Percentiles rank a stretch among this genome's conserved stretches.
Conservation (phyloP, 2,329 filamentous ascomycete species). For the Penicillium sp. region DNA sequence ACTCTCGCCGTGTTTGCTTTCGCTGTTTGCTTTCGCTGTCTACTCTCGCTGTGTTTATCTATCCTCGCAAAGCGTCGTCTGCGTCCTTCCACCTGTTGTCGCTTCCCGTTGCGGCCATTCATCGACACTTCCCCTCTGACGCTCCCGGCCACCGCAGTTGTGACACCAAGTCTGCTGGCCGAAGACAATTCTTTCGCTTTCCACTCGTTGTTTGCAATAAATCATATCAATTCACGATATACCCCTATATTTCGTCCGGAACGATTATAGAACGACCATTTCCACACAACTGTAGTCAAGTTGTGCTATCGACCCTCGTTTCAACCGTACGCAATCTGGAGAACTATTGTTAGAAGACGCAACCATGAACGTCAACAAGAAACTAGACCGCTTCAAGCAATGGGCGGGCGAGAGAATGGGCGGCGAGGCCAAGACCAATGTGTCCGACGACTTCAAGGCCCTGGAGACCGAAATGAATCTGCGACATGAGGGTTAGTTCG, state of each 20-base stretch:
- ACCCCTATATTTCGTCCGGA: not conserved
- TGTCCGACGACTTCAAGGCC: constrained; percentile 86
- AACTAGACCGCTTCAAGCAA: constrained; percentile 93
- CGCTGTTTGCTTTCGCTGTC: too few relatives aligned
- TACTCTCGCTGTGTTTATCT: too few relatives aligned
- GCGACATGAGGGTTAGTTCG: constrained; percentile 70
- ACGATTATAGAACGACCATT: not conserved
- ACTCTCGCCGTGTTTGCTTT: too few relatives aligned
- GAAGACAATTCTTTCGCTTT: not conserved
- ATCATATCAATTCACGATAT: too few relatives aligned
- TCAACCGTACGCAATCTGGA: not conserved
- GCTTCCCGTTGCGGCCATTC: too few relatives aligned
- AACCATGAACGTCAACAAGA: constrained; percentile 69
- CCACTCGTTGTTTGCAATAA: not conserved
- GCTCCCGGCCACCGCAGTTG: too few relatives aligned
- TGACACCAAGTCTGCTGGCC: too few relatives aligned
- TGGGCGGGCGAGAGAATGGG: constrained; percentile 98
- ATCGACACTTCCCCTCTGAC: too few relatives aligned
- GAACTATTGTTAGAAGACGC: not conserved
- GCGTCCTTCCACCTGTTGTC: too few relatives aligned
- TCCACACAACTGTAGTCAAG: not conserved
- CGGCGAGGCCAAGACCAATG: constrained; percentile 77
- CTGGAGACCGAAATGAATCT: constrained; percentile 87
- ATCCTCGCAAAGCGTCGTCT: too few relatives aligned
- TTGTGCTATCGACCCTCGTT: not conserved